Percentiles rank a stretch among this genome's conserved stretches.
These are phyloP conservation scores for Backusella westeae DNA, from an alignment of 192 early-diverging fungal species.

Conservation along the genomic window DNA sequence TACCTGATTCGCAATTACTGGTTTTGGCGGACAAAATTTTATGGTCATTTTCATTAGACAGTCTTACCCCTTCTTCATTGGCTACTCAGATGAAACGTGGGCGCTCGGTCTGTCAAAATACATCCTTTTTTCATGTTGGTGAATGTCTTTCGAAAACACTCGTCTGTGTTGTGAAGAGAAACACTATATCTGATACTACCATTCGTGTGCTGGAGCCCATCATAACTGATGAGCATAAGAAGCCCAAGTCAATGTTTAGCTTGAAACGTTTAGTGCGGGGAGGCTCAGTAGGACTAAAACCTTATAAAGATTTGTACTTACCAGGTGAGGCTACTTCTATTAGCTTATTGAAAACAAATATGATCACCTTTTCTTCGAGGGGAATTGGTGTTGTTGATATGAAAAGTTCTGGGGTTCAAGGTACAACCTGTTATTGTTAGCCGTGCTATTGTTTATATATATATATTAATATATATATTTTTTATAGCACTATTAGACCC, in stretches of 20 bases:
- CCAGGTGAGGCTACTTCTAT: conserved; percentile 84
- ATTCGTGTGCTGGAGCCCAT: conserved; percentile 32
- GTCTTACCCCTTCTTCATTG: conserved; percentile 26
- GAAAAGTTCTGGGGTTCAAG: conserved; percentile 81
- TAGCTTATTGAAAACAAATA: conserved; percentile 77
- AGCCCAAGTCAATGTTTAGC: conserved; percentile 24
- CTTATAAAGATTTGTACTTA: conserved; percentile 81
- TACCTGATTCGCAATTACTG: conserved; percentile 75
- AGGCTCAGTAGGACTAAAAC: conserved; percentile 20
- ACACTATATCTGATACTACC: conserved; percentile 25
- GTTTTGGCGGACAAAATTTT: conserved; percentile 78
- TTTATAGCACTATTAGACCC: conserved; percentile 68
- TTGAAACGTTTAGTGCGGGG: conserved; percentile 18
- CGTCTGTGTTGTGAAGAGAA: conserved; percentile 31
- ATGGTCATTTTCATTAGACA: conserved; percentile 53
- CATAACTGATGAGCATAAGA: conserved; percentile 19
- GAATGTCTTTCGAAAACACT: conserved; percentile 23
- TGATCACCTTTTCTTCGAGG: conserved; percentile 85
- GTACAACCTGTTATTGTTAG: conserved; percentile 9
- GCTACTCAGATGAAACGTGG: conserved; percentile 38
- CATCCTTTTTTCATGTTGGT: conserved; percentile 34
- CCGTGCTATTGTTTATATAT: background rate
- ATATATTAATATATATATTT: too few relatives aligned
- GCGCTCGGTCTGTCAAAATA: conserved; percentile 23
- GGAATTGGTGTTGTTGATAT: conserved; percentile 95